Percentiles rank a stretch among this genome's conserved stretches.
These are phyloP conservation scores for Cystofilobasidium macerans DNA, from an alignment of 768 basidiomycete genomes.

Conservation along the genomic window DNA sequence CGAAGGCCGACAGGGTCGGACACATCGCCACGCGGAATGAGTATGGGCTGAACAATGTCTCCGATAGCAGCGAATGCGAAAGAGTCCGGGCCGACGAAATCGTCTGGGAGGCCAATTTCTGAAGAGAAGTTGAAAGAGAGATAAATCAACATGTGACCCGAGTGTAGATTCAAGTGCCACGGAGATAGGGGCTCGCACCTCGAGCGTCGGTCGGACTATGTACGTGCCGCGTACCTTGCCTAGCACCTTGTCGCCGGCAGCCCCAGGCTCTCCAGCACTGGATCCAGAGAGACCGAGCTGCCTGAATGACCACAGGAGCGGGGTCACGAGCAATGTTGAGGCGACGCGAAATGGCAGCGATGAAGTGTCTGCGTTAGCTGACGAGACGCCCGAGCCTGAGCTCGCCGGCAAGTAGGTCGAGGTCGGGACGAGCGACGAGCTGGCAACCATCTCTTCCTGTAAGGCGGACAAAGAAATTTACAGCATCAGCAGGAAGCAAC, in stretches of 20 bases:
- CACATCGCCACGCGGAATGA: constrained; percentile 13
- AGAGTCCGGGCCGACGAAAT: constrained; percentile 15
- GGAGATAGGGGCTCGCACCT: constrained; percentile 31
- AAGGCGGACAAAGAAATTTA: background rate
- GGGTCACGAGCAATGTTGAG: constrained; percentile 27
- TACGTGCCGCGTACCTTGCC: constrained; percentile 31
- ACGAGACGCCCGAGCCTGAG: constrained; percentile 21
- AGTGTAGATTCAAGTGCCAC: background rate
- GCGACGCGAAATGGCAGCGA: constrained; percentile 29
- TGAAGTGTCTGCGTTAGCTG: constrained; percentile 28
- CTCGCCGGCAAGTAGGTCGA: constrained; percentile 29
- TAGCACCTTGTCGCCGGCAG: constrained; percentile 28
- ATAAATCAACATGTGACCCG: background rate
- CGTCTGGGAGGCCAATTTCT: constrained; percentile 12
- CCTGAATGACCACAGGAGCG: background rate
- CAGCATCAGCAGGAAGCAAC: too few relatives aligned
- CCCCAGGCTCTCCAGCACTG: constrained; percentile 30
- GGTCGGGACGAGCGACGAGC: constrained; percentile 28
- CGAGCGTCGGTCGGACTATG: constrained; percentile 35
- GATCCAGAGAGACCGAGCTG: constrained; percentile 33
- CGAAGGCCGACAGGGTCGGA: constrained; percentile 47
- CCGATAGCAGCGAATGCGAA: constrained; percentile 30
- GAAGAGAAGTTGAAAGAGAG: background rate
- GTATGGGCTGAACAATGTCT: constrained; percentile 2
- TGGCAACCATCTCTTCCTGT: constrained; percentile 15